Base-by-base conservation (phyloP, 805 yeast species). In the Teunomyces tritomae region DNA sequence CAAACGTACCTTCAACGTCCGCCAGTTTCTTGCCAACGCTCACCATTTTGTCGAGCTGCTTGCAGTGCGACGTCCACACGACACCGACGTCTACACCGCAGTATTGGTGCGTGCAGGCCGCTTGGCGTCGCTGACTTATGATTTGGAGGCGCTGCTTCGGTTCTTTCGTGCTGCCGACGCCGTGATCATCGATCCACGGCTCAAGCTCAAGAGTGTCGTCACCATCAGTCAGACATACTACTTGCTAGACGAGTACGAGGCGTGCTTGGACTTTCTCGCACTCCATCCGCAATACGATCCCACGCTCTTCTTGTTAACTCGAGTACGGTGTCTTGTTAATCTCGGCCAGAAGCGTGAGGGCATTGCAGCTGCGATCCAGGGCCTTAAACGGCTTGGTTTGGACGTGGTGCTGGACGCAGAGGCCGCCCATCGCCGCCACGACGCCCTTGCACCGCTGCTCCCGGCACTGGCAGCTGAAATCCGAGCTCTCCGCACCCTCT, bases 21-120 rank as follows among this genome's bases (percentile, higher is more conserved):
- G 59, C 13, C 56, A 57, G 4, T 68, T 67, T 39, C 60, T 71
- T 24, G 58, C 57, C 30, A 67, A 74, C 62, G 76, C 78, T 1
- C 61, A 62, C 13, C 78, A 76, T 49, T 61, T 77, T 30, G 50
- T 62, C 14, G 55, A 57, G 17, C 73, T 80, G 1, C 59, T 64
- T 8, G 59, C 63, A 9, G 72, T 64, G 2, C 66, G 64, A 4
- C 50, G 53, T 33, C 49, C 48, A 1, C 70, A 67, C 4, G 82
- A 79, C 33, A 46, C 49, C 16, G 59, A 60, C 5, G 62, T 60
- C 0, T 79, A 73, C 46, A 49, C 68, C 11, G 68, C 67, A 2
- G 71, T 75, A 5, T 55, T 78, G 35, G 61, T 70, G 3, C 62
- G 64, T 16, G 79, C 82, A 0, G 80, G 80, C 1, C 63, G 65